A percentile compares a stretch with the other conserved stretches of the same genome.
Evolutionary conservation across 257 asterid species (phyloP).

Genomic region (Solanum ahanhuiri): DNA sequence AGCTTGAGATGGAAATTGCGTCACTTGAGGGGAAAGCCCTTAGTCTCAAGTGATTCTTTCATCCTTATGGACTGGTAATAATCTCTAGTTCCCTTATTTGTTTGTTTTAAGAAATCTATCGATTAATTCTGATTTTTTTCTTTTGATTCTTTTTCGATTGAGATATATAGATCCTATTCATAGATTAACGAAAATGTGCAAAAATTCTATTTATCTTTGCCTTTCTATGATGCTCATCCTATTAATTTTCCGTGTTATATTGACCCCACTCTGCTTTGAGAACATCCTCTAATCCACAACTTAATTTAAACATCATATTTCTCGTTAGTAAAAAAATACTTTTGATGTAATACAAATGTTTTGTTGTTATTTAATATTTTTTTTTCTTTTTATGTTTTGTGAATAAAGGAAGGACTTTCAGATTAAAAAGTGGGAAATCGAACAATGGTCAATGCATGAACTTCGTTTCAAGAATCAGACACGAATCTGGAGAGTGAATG

Average conservation of each 20-base stretch:
- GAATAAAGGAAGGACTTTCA: neutral
- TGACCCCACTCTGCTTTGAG: too few species aligned
- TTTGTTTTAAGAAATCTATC: neutral
- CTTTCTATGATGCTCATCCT: neutral
- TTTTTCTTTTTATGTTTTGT: neutral
- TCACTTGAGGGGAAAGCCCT: neutral
- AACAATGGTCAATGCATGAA: too few species aligned
- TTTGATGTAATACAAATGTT: neutral
- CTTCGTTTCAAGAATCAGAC: too few species aligned
- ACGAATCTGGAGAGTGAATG: too few species aligned
- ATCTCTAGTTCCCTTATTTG: too few species aligned
- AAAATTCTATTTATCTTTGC: too few species aligned
- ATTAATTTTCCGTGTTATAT: too few species aligned
- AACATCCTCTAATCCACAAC: neutral
- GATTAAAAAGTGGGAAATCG: neutral
- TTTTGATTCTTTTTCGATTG: neutral
- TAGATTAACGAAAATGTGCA: too few species aligned
- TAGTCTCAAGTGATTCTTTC: neutral
- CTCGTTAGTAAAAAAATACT: neutral
- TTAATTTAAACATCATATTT: neutral
- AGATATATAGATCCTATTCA: too few species aligned
- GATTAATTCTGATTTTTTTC: too few species aligned
- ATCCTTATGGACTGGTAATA: neutral
- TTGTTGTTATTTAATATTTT: neutral
- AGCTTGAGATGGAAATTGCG: neutral